Conservation (phyloP, 2,329 filamentous ascomycete genomes). For the Juglanconis oblonga region DNA sequence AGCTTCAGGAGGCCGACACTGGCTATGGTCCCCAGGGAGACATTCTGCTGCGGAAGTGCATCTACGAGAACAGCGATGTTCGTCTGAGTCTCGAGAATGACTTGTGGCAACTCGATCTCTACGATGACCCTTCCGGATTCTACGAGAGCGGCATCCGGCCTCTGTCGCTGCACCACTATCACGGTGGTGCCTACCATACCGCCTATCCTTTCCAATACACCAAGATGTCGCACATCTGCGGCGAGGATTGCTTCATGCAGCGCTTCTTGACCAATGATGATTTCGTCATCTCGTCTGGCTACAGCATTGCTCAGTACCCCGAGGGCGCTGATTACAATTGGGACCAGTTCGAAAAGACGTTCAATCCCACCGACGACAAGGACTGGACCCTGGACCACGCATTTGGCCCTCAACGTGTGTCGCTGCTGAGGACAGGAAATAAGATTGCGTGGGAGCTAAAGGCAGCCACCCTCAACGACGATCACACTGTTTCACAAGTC, state of each 20-base stretch:
- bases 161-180: constrained; percentile 63
- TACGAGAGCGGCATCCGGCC: constrained; percentile 61
- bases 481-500: constrained; percentile 50
- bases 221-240: constrained; percentile 57
- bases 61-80: constrained; percentile 60
- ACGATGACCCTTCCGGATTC: constrained; percentile 59
- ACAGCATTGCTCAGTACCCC: constrained; percentile 57
- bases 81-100: constrained; percentile 55
- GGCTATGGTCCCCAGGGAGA: constrained; percentile 61
- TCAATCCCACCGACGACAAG: constrained; percentile 27
- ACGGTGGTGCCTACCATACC: constrained; percentile 55
- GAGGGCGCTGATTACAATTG: constrained; percentile 41
- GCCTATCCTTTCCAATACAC: constrained; percentile 54
- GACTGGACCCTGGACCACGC: constrained; percentile 32
- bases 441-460: constrained; percentile 44
- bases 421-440: constrained; percentile 27
- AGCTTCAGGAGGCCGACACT: constrained; percentile 52
- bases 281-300: constrained; percentile 57
- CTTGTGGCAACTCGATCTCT: constrained; percentile 60
- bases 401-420: constrained; percentile 28
- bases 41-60: constrained; percentile 60
- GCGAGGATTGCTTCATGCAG: constrained; percentile 58
- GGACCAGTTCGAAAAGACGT: constrained; percentile 31
- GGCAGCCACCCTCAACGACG: constrained; percentile 43
- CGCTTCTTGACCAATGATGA: constrained; percentile 54